Evolutionary conservation across 1,284 basidiomycete species (phyloP).

Genomic region (Sphaerobolus stellatus): DNA sequence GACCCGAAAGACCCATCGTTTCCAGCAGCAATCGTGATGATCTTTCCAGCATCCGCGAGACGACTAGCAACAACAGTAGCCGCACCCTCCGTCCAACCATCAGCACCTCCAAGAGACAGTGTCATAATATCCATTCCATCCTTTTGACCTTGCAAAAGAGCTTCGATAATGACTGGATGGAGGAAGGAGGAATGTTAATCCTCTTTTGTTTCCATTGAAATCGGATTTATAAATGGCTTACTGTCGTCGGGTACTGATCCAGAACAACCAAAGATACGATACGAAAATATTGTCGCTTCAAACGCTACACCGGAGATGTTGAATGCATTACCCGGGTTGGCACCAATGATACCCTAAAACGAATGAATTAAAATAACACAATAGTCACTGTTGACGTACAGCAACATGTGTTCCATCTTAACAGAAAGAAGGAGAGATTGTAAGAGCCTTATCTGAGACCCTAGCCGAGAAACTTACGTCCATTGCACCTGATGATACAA

Average conservation of each 20-base stretch:
- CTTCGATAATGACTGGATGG: slow-evolving; percentile 52
- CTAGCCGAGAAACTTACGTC: not conserved
- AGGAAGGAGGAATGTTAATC: not conserved
- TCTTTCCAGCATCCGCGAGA: slow-evolving; percentile 48
- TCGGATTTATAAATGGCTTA: slow-evolving; percentile 24
- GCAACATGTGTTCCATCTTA: slow-evolving; percentile 60
- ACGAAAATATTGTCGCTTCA: slow-evolving; percentile 43
- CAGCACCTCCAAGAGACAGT: slow-evolving; percentile 58
- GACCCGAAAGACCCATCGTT: slow-evolving; percentile 44
- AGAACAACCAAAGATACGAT: slow-evolving; percentile 50
- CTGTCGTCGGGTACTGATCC: slow-evolving; percentile 47
- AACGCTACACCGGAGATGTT: slow-evolving; percentile 55
- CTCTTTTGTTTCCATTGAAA: not conserved
- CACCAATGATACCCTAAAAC: slow-evolving; percentile 59
- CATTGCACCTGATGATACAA: not conserved
- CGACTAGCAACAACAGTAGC: slow-evolving; percentile 54
- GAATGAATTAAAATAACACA: not conserved
- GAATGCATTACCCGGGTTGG: slow-evolving; percentile 54
- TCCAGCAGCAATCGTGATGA: slow-evolving; percentile 54
- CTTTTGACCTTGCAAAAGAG: slow-evolving; percentile 45
- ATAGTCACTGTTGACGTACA: slow-evolving; percentile 27
- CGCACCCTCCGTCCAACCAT: slow-evolving; percentile 58
- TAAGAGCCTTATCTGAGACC: slow-evolving; percentile 16
- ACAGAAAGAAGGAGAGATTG: not conserved
- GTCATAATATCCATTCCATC: slow-evolving; percentile 62